Evolutionary conservation across 2,329 filamentous ascomycete species (phyloP).

Genomic region (Metarhizium robertsii): DNA sequence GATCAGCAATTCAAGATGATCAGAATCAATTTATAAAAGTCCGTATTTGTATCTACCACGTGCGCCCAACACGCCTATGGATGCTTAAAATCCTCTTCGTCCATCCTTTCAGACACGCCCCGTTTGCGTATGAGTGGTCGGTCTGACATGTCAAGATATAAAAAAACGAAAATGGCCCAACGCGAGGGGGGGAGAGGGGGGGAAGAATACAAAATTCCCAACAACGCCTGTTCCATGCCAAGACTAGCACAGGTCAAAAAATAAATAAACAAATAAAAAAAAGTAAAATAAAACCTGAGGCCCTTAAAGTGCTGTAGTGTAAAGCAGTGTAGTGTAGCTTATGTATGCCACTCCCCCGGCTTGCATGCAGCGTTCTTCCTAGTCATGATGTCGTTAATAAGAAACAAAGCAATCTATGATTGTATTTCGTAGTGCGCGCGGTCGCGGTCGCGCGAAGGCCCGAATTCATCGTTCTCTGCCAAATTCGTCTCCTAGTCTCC

Average conservation of each 20-base stretch:
- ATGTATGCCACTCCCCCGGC: background rate
- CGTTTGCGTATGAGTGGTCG: background rate
- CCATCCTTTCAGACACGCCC: background rate
- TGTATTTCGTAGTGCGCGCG: background rate
- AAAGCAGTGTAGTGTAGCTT: background rate
- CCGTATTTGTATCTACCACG: background rate
- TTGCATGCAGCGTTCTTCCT: background rate
- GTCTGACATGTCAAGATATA: background rate
- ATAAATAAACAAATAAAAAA: background rate
- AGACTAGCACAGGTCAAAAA: background rate
- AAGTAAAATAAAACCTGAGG: background rate
- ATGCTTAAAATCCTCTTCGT: background rate
- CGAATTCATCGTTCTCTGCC: background rate
- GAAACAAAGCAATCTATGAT: background rate
- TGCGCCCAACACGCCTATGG: background rate
- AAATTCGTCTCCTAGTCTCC: background rate
- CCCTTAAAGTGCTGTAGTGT: background rate
- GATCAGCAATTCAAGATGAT: background rate
- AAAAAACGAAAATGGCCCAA: background rate
- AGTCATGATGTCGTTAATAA: background rate
- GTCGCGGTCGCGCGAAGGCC: background rate
- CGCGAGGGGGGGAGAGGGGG: background rate
- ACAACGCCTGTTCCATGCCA: conserved; percentile 2
- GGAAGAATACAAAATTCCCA: background rate
- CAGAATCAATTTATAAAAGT: background rate